Base-by-base conservation (phyloP, 2,329 filamentous ascomycete species). In the Fusarium protoensiforme region DNA sequence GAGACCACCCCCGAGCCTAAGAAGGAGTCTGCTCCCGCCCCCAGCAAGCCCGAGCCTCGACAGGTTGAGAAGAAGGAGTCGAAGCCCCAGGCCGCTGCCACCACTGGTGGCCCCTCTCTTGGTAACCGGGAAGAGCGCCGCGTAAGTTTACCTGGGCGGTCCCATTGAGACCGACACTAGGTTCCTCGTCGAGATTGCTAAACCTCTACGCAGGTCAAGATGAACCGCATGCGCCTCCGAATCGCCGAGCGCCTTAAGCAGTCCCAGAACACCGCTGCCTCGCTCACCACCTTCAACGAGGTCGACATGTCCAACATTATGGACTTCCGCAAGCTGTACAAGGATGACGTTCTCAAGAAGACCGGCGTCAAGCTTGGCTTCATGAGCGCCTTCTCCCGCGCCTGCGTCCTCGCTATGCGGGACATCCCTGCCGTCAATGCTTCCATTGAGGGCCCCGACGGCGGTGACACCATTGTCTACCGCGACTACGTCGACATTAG, bases 201-300 rank as follows among this genome's bases (percentile, higher is more conserved):
- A 73, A 10, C 16, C 31, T 58, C 10, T 61, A 24, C 72, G 64
- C 78, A 96, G 94, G 94, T 98, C 80, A 99, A 99, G 89, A 99
- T 99, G 96, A 98, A 98, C 88, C 94, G 96, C 75, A 99, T 99
- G 96, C 95, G 96, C 75, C 91, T 98, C 70, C 92, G 96, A 71
- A 99, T 98, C 77, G 94, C 96, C 59, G 96, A 99, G 87, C 95
- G 96, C 77, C 90, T 99, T 75, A 99, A 99, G 91, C 96, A 99
- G 83, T 98, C 96, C 22, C 96, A 99, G 83, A 99, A 99, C 86
- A 98, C 96, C 2, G 96, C 96, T 59, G 96, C 96, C 51, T 98
- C 96, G 5, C 88, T 99, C 61, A 98, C 96, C 56, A 99, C 96
- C 29, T 99, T 99, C 89, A 98, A 99, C 84, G 96, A 98, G 85